Evolutionary conservation across 148 eudicot species (phyloP).

Genomic region (Diospyros kaki): DNA sequence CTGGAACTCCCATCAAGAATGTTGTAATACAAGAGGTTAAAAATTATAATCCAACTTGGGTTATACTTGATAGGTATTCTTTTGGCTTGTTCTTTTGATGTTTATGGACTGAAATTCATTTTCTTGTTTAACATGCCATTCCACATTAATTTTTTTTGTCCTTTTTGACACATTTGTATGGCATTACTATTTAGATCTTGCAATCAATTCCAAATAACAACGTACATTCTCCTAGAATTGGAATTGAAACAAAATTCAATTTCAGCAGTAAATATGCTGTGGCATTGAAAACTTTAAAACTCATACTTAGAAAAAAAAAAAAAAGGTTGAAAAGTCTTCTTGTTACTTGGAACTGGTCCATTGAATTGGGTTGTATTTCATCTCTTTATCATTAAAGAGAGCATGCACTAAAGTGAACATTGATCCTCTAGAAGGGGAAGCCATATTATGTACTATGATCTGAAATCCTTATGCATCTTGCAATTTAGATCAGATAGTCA

Average conservation of each 20-base stretch:
- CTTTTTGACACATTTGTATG: neutral
- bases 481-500: neutral
- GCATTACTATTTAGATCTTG: neutral
- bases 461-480: neutral
- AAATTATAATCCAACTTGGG: slow-evolving; percentile 34
- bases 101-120: neutral
- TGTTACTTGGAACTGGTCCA: neutral
- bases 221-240: neutral
- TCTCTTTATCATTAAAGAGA: neutral
- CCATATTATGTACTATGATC: neutral
- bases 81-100: slow-evolving; percentile 7
- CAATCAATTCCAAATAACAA: neutral
- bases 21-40: slow-evolving; percentile 32
- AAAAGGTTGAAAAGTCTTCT: neutral
- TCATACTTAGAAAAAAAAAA: no score
- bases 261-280: neutral
- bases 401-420: neutral
- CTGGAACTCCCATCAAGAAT: slow-evolving; percentile 40
- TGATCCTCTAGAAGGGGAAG: neutral
- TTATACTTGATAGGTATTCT: slow-evolving; percentile 39
- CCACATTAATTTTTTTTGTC: neutral
- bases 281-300: neutral
- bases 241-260: neutral
- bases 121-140: neutral
- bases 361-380: neutral